These are phyloP conservation scores for Conticribra weissflogii DNA, from an alignment of 108 stramenopile genomes.

Conservation along the genomic window DNA sequence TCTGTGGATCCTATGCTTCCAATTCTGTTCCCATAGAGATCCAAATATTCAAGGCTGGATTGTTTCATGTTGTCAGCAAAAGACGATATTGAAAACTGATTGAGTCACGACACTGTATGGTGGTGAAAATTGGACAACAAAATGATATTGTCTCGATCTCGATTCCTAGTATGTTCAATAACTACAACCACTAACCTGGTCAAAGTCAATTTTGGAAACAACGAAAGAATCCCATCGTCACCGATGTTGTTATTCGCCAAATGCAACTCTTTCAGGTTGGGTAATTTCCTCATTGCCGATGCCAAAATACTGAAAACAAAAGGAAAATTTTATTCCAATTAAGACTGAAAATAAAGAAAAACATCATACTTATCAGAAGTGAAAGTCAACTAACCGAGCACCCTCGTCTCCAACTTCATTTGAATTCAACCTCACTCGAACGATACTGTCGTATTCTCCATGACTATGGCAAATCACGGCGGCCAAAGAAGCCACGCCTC, in stretches of 20 bases:
- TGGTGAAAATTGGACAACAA: neutral
- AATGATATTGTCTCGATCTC: too few species aligned
- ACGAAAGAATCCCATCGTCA: neutral
- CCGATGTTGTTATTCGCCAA: neutral
- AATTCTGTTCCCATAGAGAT: neutral
- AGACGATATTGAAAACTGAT: neutral
- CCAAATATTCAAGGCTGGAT: neutral
- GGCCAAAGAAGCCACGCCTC: neutral
- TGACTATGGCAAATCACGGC: neutral
- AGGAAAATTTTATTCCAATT: neutral
- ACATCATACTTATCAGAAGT: neutral
- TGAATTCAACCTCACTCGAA: neutral
- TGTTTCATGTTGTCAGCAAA: neutral
- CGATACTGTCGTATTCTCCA: neutral
- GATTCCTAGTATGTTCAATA: too few species aligned
- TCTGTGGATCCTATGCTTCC: neutral
- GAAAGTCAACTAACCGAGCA: neutral
- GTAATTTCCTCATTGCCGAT: neutral
- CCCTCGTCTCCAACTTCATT: neutral
- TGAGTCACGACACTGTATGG: neutral
- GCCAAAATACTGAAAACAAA: neutral
- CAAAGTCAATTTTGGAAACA: neutral
- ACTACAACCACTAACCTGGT: neutral
- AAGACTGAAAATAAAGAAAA: neutral
- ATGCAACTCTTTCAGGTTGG: neutral